These are phyloP conservation scores for Suillus alpinus DNA, from an alignment of 768 basidiomycete genomes.

Conservation along the genomic window DNA sequence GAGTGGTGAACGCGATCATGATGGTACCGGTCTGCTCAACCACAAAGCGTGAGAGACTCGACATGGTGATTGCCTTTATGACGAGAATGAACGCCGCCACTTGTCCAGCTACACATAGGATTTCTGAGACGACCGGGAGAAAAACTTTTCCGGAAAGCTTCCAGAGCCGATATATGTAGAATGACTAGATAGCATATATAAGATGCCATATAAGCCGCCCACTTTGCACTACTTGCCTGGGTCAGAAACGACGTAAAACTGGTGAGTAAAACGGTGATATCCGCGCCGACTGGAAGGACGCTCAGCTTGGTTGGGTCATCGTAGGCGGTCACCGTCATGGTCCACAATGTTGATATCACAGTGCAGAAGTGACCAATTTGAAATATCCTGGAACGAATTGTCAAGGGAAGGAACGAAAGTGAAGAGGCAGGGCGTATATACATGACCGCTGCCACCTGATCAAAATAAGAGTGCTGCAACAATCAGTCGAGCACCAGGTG, in stretches of 20 bases:
- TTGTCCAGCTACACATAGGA: neutral
- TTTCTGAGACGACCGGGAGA: neutral
- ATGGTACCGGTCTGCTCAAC: neutral
- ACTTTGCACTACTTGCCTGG: neutral
- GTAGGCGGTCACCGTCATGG: neutral
- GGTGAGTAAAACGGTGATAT: neutral
- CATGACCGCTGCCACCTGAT: conserved; percentile 3
- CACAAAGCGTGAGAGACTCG: neutral
- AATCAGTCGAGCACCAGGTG: neutral
- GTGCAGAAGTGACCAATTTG: neutral
- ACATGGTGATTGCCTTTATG: neutral
- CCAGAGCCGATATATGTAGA: conserved; percentile 1
- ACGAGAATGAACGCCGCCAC: neutral
- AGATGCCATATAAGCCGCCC: neutral
- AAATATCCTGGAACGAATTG: neutral
- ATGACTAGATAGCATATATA: neutral
- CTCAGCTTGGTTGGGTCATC: neutral
- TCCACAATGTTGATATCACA: neutral
- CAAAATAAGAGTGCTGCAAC: neutral
- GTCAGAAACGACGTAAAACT: neutral
- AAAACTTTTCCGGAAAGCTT: neutral
- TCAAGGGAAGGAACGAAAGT: neutral
- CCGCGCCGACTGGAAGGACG: neutral
- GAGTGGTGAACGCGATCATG: neutral
- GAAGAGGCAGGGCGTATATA: neutral